Evolutionary conservation across 140 eudicot species (phyloP), one percentile per base, ranked within the genome.

Genomic region (Cichorium intybus): DNA sequence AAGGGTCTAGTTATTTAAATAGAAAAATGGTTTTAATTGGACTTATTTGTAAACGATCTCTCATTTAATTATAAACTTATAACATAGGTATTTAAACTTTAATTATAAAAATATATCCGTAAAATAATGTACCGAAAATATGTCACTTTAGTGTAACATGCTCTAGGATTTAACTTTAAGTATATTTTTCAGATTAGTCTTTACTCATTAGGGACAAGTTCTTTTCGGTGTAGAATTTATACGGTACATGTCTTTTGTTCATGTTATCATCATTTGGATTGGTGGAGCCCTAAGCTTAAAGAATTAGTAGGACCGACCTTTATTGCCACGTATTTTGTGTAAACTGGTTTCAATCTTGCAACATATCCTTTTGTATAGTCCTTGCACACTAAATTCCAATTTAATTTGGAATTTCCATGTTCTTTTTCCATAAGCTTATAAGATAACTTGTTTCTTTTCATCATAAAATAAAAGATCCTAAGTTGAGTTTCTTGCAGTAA

Each of bases 341-440:
- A n/a, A n/a, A n/a, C n/a, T n/a, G n/a, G n/a, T n/a, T n/a, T n/a
- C n/a, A 56, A 11, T 54, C 60, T 54, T 68, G 55, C 55, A 54
- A 68, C 39, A 20, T 34, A 17, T 46, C 56, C 41, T 55, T 56
- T 53, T 56, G 41, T 68, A 55, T 55, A 39, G 41, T 68, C 64
- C 56, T 24, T 54, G 46, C n/a, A 14, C 49, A 15, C 45, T 28
- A 55, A 53, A 35, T 27, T 28, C 27, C n/a, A 28, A 46, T 46
- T 6, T 37, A 14, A 23, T 20, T 29, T 10, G 16, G 4, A 17
- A 9, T 22, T 8, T 26, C 7, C 56, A 24, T 23, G 54, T 21
- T 60, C 21, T 10, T 11, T 37, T 37, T 37, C 4, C 3, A 37
- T 37, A 37, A 37, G n/a, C 46, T 37, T 37, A 46, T 17, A 46